These are phyloP conservation scores for Epicoccum nigrum DNA, from an alignment of 2,329 filamentous ascomycete genomes.

Conservation along the genomic window DNA sequence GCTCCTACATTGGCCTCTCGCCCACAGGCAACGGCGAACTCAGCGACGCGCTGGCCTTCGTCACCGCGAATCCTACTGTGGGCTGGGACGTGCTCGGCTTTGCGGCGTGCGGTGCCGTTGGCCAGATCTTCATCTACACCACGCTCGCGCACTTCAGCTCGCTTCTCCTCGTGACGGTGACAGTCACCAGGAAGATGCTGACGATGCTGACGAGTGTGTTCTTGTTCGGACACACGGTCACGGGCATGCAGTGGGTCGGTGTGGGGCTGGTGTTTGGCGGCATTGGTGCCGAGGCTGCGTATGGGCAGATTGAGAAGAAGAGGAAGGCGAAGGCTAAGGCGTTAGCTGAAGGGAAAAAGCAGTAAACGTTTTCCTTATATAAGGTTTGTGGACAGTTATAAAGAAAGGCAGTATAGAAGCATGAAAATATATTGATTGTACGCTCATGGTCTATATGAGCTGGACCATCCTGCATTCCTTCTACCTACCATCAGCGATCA, in stretches of 20 bases:
- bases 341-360: conserved; percentile 24
- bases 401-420: too few relatives aligned
- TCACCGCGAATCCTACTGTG: conserved; percentile 78
- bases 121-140: conserved; percentile 95
- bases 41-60: conserved; percentile 77
- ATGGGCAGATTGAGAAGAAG: conserved; percentile 81
- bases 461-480: too few relatives aligned
- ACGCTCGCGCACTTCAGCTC: conserved; percentile 92
- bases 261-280: conserved; percentile 93
- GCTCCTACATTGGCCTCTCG: conserved; percentile 51
- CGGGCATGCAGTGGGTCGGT: conserved; percentile 89
- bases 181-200: conserved; percentile 97
- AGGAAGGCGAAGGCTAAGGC: conserved; percentile 72
- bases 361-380: background rate
- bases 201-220: conserved; percentile 97
- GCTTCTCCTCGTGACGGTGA: conserved; percentile 91
- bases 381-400: too few relatives aligned
- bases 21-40: conserved; percentile 70
- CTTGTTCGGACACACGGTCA: conserved; percentile 88
- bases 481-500: too few relatives aligned
- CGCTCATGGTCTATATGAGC: too few relatives aligned
- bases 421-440: too few relatives aligned
- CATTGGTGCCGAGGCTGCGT: conserved; percentile 86
- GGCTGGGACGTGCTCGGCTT: conserved; percentile 90
- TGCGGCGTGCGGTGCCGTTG: conserved; percentile 85